A percentile compares a stretch with the other conserved stretches of the same genome.
Evolutionary conservation across 352 stramenopile species (phyloP).

Genomic region (Phytophthora capsici): DNA sequence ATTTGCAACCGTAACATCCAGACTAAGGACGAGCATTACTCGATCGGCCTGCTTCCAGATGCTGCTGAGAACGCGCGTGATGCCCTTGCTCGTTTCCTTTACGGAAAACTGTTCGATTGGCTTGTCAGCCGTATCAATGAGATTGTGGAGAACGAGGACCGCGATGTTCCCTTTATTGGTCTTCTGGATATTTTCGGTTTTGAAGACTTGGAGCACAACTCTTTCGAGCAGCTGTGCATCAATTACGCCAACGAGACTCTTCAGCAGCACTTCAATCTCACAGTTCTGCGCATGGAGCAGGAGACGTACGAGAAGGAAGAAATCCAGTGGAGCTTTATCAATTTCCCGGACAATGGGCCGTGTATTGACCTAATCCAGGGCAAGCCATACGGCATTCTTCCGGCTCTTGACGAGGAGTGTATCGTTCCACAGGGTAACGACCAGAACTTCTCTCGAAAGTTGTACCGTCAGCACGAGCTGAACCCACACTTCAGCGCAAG

Average conservation of each 20-base stretch:
- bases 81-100: constrained; percentile 95
- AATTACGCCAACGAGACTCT: constrained; percentile 95
- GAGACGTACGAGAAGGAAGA: constrained; percentile 89
- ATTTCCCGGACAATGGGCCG: constrained; percentile 90
- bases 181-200: constrained; percentile 91
- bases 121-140: constrained; percentile 89
- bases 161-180: constrained; percentile 70
- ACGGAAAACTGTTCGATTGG: constrained; percentile 95
- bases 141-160: constrained; percentile 69
- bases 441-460: constrained; percentile 86
- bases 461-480: constrained; percentile 72
- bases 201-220: constrained; percentile 90
- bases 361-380: constrained; percentile 92
- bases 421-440: constrained; percentile 90
- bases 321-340: constrained; percentile 91
- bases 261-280: constrained; percentile 93
- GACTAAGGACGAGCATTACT: constrained; percentile 92
- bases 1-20: constrained; percentile 94
- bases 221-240: constrained; percentile 96
- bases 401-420: constrained; percentile 90
- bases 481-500: constrained; percentile 78
- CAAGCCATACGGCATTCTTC: constrained; percentile 86
- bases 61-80: constrained; percentile 91
- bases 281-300: constrained; percentile 88
- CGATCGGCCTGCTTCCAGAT: constrained; percentile 71